Evolutionary conservation across 441 rosid genomes (phyloP), one percentile per base, ranked within the genome.

Genomic region (Populus hybrid): DNA sequence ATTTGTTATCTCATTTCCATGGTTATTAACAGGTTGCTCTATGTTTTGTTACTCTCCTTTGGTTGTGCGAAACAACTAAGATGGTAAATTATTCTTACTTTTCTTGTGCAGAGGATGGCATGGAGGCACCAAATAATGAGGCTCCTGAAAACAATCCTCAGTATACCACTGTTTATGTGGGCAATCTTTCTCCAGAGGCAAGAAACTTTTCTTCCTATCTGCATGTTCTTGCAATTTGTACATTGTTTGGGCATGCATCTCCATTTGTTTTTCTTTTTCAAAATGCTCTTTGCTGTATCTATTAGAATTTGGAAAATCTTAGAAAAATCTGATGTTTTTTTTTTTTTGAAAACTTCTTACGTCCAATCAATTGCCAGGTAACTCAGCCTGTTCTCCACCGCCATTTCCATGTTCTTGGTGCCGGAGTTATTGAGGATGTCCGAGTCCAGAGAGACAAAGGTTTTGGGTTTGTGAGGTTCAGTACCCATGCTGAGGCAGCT

Each of bases 381-480:
- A 90, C 94, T 46, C 99, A 96, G 85, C 93, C 88, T 61, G 97
- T 91, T 81, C 95, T 94, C 72, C 99, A 96, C 77, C 92, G 96
- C 77, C 97, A 91, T 78, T 96, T 96, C 90, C 98, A 96, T 84
- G 77, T 87, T 70, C 91, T 96, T 80, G 91, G 94, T 71, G 92
- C 98, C 76, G 98, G 99, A 78, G 93, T 92, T 77, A 92, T 96
- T 78, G 98, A 96, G 89, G 98, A 96, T 83, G 98, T 96, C 72
- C 89, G 98, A 38, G 92, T 96, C 78, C 99, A 96, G 87, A 87
- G 95, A 76, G 98, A 94, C 84, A 96, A 96, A 84, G 98, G 96
- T 72, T 96, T 96, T 88, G 98, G 99, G 72, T 96, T 96, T 54
- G 97, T 96, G 81, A 92, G 98, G 83, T 96, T 87, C 88, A 89